Base-by-base conservation (phyloP, 345 rosid genomes). In the Citrus maxima region DNA sequence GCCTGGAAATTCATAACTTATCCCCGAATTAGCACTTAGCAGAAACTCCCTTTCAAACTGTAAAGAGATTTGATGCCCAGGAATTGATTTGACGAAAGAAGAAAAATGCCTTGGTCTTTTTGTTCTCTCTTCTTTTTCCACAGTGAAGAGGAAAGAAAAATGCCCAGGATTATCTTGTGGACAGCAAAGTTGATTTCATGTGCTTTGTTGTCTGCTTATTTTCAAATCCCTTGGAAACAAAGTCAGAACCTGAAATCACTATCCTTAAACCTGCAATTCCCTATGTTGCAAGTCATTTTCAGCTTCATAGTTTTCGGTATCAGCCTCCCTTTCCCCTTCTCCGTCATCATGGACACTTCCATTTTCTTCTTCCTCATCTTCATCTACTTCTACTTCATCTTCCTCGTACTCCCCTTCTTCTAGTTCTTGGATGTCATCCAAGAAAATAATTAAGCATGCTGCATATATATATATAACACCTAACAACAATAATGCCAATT, bases 381-480 rank as follows among this genome's bases (percentile, higher is more conserved):
- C 83, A 51, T 34, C 78, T 54, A 67, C 82, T 14, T 82, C 83
- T 18, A 81, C 80, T 7, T 81, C 81, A 37, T 62, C 83, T 49
- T 37, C 79, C 46, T 66, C 81, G 21, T 79, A 81, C 18, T 82
- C 80, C 4, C 6, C 12, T 2, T 79, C 89, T 2, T 78, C 79
- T n/a, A 84, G 88, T 25, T 83, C 88, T 10, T 56, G 77, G 59
- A 78, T 84, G 38, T 85, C 90, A 1, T 92, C 28, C 28, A 28
- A 28, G 28, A 28, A 28, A 28, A 28, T 28, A 28, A 28, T 28
- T 28, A 28, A 28, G 28, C 28, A 28, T 28, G 28, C 2, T 28
- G 28, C 28, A 28, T 28, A 28, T 28, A 28, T 28, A 28, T 28
- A 28, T 28, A 28, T 28, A 28, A 28, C 28, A 28, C 28, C 28